Evolutionary conservation across 306 rosid genomes (phyloP).

Genomic region (Gillenia trifoliata): DNA sequence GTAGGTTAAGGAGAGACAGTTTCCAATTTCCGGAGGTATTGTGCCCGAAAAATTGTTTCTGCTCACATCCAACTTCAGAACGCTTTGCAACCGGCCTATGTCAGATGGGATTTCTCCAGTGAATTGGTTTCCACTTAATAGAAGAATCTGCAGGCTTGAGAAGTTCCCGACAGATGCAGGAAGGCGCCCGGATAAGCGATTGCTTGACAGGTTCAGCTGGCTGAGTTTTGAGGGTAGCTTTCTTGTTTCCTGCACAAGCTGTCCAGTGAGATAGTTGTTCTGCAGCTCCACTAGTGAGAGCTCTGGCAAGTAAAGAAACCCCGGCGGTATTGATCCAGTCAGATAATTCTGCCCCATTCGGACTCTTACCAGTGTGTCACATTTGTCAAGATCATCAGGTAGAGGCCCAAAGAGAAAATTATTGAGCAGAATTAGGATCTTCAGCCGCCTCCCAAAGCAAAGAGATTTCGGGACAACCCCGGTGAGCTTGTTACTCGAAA

Average conservation of each 20-base stretch:
- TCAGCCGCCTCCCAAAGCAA: constrained; percentile 59
- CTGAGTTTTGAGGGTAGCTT: constrained; percentile 52
- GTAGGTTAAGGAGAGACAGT: constrained; percentile 49
- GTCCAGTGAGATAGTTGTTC: constrained; percentile 70
- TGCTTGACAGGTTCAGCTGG: constrained; percentile 72
- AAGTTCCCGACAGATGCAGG: constrained; percentile 66
- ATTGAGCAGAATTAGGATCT: constrained; percentile 58
- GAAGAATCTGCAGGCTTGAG: constrained; percentile 57
- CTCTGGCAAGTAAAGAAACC: constrained; percentile 69
- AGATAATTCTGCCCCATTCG: constrained; percentile 79
- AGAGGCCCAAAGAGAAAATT: constrained; percentile 83
- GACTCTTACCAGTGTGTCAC: constrained; percentile 59
- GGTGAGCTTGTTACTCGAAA: constrained; percentile 86
- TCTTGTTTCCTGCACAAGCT: constrained; percentile 41
- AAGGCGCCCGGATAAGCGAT: constrained; percentile 58
- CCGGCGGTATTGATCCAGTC: constrained; percentile 65
- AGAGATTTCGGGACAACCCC: constrained; percentile 63
- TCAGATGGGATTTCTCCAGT: constrained; percentile 63
- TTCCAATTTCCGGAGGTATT: constrained; percentile 61
- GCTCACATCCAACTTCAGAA: constrained; percentile 68
- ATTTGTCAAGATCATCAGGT: constrained; percentile 68
- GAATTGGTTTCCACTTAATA: constrained; percentile 61
- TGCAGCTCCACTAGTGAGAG: constrained; percentile 68
- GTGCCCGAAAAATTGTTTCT: constrained; percentile 69
- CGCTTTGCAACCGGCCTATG: constrained; percentile 50